Base-by-base conservation (phyloP, 768 basidiomycete species). In the Kwoniella bestiolae region DNA sequence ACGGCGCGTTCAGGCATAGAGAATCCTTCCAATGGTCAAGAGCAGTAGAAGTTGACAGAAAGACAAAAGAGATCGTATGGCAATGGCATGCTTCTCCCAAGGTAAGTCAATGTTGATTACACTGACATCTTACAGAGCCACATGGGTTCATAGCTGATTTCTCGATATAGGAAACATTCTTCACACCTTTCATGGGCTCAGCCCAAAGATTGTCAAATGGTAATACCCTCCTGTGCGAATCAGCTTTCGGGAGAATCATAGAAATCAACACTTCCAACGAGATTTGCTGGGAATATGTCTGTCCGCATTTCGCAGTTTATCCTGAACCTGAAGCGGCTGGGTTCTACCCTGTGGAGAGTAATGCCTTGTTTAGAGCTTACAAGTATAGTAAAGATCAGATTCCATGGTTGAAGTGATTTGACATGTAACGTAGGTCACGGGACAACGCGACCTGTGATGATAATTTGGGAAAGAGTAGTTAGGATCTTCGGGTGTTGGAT, bases 271-370 rank as follows among this genome's bases (percentile, higher is more conserved):
- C 67, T 23, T 16, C 65, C 26, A 63, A 66, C 69, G 21, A 80
- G 45, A 68, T 55, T 47, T 65, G 71, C 75, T 77, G 29, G 58
- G 66, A 49, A 66, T 71, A 35, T 63, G 61, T 65, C 67, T 68
- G 46, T 64, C 38, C 45, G 32, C 63, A 68, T 31, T 63, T 70
- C 45, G 52, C 16, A 70, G 64, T 41, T 76, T 75, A 63, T 80
- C 81, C 46, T 66, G 69, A 46, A 80, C 69, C 23, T 79, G 59
- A 23, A 78, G 79, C 9, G 79, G 45, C 16, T 64, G 74, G 63
- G 76, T 77, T 8, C 75, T 81, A 18, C 71, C 75, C 34, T 75
- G 41, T 35, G 1, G 57, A 67, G 32, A 58, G 56, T 29, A 63
- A 63, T 26, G 60, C 56, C 21, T 41, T 62, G 28, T 70, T 68